These are phyloP conservation scores for Moniliophthora roreri DNA, from an alignment of 1,284 basidiomycete genomes.

Conservation along the genomic window DNA sequence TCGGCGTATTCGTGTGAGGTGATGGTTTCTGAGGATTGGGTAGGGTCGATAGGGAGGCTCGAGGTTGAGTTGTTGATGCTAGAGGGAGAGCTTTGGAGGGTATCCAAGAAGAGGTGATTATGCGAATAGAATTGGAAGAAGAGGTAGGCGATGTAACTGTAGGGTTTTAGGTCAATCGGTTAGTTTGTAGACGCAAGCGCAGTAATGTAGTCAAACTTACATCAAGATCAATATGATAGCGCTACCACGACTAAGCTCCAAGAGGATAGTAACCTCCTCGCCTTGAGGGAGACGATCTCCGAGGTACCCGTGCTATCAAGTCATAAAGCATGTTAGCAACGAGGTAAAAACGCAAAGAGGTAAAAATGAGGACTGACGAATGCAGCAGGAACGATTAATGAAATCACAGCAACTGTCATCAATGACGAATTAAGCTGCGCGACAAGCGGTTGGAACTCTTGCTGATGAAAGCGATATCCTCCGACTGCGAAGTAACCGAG, in stretches of 20 bases:
- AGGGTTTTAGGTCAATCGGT: background rate
- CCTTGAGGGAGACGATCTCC: slow-evolving; percentile 34
- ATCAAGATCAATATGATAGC: slow-evolving; percentile 57
- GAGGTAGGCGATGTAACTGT: slow-evolving; percentile 36
- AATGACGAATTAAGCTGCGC: slow-evolving; percentile 67
- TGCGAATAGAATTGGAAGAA: slow-evolving; percentile 64
- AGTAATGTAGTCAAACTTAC: slow-evolving; percentile 32
- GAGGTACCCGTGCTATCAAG: slow-evolving; percentile 44
- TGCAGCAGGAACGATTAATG: slow-evolving; percentile 61
- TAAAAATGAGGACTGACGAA: slow-evolving; percentile 43
- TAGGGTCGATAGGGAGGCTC: slow-evolving; percentile 15
- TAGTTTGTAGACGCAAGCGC: no score
- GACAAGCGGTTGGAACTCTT: slow-evolving; percentile 60
- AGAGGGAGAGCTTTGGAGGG: slow-evolving; percentile 28
- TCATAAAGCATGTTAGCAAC: background rate
- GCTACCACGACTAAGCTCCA: slow-evolving; percentile 45
- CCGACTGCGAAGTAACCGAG: slow-evolving; percentile 35
- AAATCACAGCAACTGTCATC: slow-evolving; percentile 56
- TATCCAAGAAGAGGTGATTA: slow-evolving; percentile 55
- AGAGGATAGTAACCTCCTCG: slow-evolving; percentile 34
- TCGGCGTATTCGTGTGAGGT: slow-evolving; percentile 46
- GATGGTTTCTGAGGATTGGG: slow-evolving; percentile 13
- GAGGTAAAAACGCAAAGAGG: background rate
- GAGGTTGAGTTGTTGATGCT: no score
- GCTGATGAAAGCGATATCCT: slow-evolving; percentile 62